These are phyloP conservation scores for Ziziphus jujuba DNA, from an alignment of 306 rosid genomes.

Conservation along the genomic window DNA sequence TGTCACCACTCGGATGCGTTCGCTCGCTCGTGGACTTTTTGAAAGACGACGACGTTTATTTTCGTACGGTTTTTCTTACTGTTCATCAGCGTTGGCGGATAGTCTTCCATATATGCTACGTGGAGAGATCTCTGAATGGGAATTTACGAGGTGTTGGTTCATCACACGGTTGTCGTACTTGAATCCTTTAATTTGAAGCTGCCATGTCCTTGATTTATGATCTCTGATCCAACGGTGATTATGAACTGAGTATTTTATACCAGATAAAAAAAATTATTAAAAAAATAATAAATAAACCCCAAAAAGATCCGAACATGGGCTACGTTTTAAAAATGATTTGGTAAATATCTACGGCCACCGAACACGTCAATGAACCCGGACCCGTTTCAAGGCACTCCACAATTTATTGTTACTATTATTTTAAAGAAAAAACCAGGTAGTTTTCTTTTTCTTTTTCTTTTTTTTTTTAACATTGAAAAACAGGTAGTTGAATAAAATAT, in stretches of 20 bases:
- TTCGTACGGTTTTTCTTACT: background rate
- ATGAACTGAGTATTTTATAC: background rate
- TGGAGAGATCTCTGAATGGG: too few species aligned
- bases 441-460: too few species aligned
- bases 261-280: background rate
- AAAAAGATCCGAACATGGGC: background rate
- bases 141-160: too few species aligned
- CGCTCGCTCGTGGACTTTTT: slow-evolving; percentile 5
- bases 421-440: background rate
- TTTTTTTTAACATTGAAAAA: too few species aligned
- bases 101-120: too few species aligned
- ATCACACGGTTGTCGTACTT: too few species aligned
- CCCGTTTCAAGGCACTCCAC: background rate
- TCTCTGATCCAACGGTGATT: too few species aligned
- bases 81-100: background rate
- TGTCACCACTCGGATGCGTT: slow-evolving; percentile 16
- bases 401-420: background rate
- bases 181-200: too few species aligned
- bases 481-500: too few species aligned
- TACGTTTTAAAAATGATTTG: background rate
- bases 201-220: too few species aligned
- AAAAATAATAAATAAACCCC: background rate
- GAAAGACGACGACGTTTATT: slow-evolving; percentile 40
- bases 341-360: background rate
- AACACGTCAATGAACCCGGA: background rate